Percentiles rank a stretch among this genome's conserved stretches.
Evolutionary conservation across 805 yeast species (phyloP).

Genomic region (Debaryomyces hansenii): DNA sequence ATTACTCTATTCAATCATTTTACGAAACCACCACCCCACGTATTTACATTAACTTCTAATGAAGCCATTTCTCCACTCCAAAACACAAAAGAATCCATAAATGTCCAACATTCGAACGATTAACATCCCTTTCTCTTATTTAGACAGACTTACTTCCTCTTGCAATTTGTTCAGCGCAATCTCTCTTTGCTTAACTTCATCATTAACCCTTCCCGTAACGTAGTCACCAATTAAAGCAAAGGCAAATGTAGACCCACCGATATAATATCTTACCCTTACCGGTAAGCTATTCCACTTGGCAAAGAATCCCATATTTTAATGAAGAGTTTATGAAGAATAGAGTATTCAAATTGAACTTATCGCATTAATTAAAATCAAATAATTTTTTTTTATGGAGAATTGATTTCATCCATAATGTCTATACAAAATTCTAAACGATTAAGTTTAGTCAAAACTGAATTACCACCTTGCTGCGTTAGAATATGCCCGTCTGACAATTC

Average conservation of each 20-base stretch:
- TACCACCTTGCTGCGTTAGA: conserved; percentile 85
- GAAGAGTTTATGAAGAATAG: no score
- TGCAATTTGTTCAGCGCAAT: conserved; percentile 24
- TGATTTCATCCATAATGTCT: conserved; percentile 4
- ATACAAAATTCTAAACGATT: conserved; percentile 16
- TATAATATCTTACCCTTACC: conserved; percentile 38
- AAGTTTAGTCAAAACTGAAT: conserved; percentile 40
- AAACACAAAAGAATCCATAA: no score
- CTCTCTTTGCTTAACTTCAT: conserved; percentile 36
- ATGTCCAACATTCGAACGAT: no score
- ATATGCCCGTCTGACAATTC: conserved; percentile 51
- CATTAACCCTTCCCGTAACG: conserved; percentile 32
- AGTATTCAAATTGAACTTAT: no score
- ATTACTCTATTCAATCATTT: no score
- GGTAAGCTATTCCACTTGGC: conserved; percentile 44
- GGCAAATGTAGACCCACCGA: conserved; percentile 40
- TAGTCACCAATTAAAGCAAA: conserved; percentile 43
- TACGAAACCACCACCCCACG: no score
- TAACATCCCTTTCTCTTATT: no score
- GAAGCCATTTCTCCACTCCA: no score
- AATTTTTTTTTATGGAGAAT: no score
- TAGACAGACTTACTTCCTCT: conserved; percentile 1
- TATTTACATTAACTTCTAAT: no score
- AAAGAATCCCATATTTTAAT: conserved; percentile 23
- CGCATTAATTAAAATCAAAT: no score